These are phyloP conservation scores for Neurospora sp. DNA, from an alignment of 495 filamentous ascomycete genomes.

Conservation along the genomic window DNA sequence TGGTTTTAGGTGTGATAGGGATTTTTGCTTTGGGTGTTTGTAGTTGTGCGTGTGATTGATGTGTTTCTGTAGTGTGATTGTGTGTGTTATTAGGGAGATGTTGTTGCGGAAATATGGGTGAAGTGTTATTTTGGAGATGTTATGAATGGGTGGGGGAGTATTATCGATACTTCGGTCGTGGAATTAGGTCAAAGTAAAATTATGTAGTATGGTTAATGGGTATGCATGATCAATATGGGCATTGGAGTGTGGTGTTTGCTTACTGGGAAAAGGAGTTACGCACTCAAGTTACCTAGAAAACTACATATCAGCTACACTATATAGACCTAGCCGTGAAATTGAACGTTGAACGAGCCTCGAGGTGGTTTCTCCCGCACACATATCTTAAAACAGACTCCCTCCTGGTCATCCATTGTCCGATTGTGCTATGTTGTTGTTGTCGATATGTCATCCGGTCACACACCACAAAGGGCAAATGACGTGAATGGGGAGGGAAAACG, in stretches of 20 bases:
- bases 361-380: background rate
- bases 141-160: background rate
- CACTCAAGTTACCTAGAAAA: background rate
- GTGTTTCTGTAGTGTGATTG: background rate
- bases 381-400: background rate
- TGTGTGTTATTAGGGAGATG: background rate
- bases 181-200: background rate
- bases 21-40: conserved; percentile 35
- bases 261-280: background rate
- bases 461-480: background rate
- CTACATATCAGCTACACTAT: background rate
- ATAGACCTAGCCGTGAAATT: background rate
- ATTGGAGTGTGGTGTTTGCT: background rate
- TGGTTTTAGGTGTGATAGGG: conserved; percentile 28
- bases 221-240: background rate
- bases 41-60: background rate
- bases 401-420: background rate
- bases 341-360: background rate
- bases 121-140: background rate
- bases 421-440: background rate
- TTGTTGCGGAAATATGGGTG: background rate
- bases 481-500: background rate
- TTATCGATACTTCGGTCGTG: background rate
- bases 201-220: background rate
- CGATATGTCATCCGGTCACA: background rate